Evolutionary conservation across 495 filamentous ascomycete species (phyloP).

Genomic region (Podospora anserina): DNA sequence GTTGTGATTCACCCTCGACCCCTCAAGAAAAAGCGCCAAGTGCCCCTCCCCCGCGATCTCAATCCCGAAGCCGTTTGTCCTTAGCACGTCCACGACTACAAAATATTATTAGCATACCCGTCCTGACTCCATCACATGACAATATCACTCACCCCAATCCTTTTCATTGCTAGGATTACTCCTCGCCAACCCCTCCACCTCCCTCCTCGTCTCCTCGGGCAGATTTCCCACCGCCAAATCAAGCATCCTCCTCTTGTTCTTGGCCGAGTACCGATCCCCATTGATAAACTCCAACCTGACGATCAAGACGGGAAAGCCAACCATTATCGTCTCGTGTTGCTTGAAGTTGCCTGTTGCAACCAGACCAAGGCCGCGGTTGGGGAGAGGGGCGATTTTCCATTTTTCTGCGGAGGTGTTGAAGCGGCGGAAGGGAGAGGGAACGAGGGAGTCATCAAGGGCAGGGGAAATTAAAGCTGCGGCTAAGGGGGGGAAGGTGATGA

Average conservation of each 20-base stretch:
- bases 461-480: neutral
- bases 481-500: conserved; percentile 15
- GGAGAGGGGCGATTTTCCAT: conserved; percentile 22
- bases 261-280: conserved; percentile 12
- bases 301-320: conserved; percentile 30
- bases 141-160: conserved; percentile 39
- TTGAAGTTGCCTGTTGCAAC: conserved; percentile 22
- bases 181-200: conserved; percentile 50
- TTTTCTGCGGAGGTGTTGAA: conserved; percentile 10
- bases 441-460: conserved; percentile 4
- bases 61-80: conserved; percentile 50
- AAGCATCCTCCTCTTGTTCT: conserved; percentile 24
- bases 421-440: neutral
- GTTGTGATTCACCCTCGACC: conserved; percentile 38
- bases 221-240: conserved; percentile 26
- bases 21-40: conserved; percentile 26
- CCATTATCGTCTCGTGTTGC: conserved; percentile 30
- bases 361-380: conserved; percentile 33
- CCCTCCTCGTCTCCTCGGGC: conserved; percentile 19
- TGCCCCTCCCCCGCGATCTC: conserved; percentile 35
- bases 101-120: too few species aligned
- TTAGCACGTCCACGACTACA: conserved; percentile 61
- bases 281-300: conserved; percentile 30
- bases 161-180: conserved; percentile 56
- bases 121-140: too few species aligned